Evolutionary conservation across 495 filamentous ascomycete species (phyloP).

Genomic region (Penicillium canescens): DNA sequence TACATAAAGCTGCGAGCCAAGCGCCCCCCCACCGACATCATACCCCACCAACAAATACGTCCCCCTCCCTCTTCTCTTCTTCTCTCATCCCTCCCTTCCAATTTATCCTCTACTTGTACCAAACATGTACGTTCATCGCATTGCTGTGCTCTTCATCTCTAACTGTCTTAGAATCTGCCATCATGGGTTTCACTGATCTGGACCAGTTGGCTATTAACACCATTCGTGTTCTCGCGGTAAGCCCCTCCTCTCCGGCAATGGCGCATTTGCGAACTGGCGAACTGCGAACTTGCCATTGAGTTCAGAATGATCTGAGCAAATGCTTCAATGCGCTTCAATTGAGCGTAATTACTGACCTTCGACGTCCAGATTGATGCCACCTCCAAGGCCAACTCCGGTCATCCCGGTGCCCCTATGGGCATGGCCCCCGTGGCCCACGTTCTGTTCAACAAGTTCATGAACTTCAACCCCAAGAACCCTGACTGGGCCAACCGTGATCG

Average conservation of each 20-base stretch:
- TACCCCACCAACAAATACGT: constrained; percentile 38
- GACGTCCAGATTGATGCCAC: constrained; percentile 88
- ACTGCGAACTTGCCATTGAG: neutral
- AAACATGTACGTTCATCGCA: constrained; percentile 7
- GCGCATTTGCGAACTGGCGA: constrained; percentile 1
- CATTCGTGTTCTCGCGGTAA: constrained; percentile 91
- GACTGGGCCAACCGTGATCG: constrained; percentile 95
- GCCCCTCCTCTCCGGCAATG: constrained; percentile 5
- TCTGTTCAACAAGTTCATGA: constrained; percentile 99
- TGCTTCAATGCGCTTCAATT: neutral
- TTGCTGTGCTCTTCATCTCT: constrained; percentile 23
- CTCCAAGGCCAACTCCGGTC: constrained; percentile 91
- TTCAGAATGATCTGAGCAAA: neutral
- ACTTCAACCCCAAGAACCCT: constrained; percentile 98
- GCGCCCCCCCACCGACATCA: constrained; percentile 35
- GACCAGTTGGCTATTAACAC: constrained; percentile 96
- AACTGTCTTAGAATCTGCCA: constrained; percentile 46
- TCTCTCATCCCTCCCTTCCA: constrained; percentile 18
- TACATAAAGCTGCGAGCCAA: constrained; percentile 4
- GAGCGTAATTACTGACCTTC: constrained; percentile 18
- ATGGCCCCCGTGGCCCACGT: constrained; percentile 98
- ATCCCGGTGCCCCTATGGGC: constrained; percentile 99
- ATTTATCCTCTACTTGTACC: constrained; percentile 18
- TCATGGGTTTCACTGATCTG: constrained; percentile 84
- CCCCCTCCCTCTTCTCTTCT: constrained; percentile 28